Base-by-base conservation (phyloP, 169 alveolate species). In the Amoebophrya sp. region DNA sequence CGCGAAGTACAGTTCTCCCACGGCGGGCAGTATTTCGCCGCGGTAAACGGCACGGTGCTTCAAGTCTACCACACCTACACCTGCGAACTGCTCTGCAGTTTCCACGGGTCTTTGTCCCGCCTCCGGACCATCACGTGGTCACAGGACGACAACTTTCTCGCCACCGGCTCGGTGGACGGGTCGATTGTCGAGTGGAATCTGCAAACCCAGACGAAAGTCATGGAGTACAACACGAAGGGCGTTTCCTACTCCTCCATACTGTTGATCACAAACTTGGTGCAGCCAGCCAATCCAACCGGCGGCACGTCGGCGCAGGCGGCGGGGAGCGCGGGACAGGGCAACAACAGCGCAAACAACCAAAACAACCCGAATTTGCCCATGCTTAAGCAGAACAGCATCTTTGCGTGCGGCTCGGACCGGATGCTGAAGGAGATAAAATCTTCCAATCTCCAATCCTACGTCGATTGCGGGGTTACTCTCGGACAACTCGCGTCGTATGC, bases 11-110 rank as follows among this genome's bases (percentile, higher is more conserved):
- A 95, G 90, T 97, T 97, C 91, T 95, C 98, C 77, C 93, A 97
- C 92, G 98, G 98, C 77, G 99, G 98, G 0, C 98, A 97, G 93
- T 93, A 96, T 90, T 97, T 97, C 92, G 98, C 99, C 0, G 96
- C 97, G 55, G 97, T 95, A 39, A 97, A 96, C 94, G 41, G 92
- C 90, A 92, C 89, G 47, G 90, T 38, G 2, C 39, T 89, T 12
- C 95, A 96, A 93, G 97, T 97, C 39, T 97, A 94, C 94, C 94
- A 96, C 89, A 97, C 97, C 77, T 97, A 96, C 93, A 97, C 98
- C 55, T 97, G 98, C 91, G 98, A 96, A 92, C 95, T 93, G 66
- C 95, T 97, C 39, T 96, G 95, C 25, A 95, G 95, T 33, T 93
- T 96, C 39, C 94, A 96, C 77, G 97, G 95, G 3, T 97, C 95